phyloP scores from a whole-genome alignment of 192 early-diverging fungal genomes.

The Coemansia sp. region DNA sequence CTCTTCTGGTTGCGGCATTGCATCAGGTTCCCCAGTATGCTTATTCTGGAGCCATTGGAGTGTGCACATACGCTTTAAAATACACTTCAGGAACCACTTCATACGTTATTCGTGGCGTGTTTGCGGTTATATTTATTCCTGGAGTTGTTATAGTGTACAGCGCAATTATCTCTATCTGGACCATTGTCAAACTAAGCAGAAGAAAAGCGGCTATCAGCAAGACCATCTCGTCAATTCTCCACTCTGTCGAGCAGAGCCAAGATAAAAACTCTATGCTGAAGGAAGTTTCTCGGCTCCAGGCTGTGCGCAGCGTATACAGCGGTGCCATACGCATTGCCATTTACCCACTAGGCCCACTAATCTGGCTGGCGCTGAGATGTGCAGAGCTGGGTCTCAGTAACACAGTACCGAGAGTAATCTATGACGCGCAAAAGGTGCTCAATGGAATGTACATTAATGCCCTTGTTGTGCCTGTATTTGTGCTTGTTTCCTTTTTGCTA shows the following conservation, averaged over 20 bases:
- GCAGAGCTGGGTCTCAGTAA: not conserved
- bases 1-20: not conserved
- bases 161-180: not conserved
- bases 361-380: not conserved
- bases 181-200: not conserved
- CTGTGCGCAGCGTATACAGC: not conserved
- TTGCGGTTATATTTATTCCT: slow-evolving; percentile 3
- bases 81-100: not conserved
- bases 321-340: not conserved
- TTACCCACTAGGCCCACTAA: not conserved
- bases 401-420: not conserved
- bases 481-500: not conserved
- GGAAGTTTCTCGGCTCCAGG: not conserved
- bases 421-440: not conserved
- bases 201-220: not conserved
- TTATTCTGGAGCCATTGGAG: not conserved
- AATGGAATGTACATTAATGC: not conserved
- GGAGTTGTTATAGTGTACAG: not conserved
- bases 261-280: not conserved
- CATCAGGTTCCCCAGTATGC: not conserved
- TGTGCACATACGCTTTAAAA: not conserved
- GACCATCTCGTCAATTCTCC: not conserved
- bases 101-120: not conserved
- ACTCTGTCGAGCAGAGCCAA: not conserved
- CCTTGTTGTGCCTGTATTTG: not conserved